These are phyloP conservation scores for Pholiota adiposa DNA, from an alignment of 1,284 basidiomycete species.

Conservation along the genomic window DNA sequence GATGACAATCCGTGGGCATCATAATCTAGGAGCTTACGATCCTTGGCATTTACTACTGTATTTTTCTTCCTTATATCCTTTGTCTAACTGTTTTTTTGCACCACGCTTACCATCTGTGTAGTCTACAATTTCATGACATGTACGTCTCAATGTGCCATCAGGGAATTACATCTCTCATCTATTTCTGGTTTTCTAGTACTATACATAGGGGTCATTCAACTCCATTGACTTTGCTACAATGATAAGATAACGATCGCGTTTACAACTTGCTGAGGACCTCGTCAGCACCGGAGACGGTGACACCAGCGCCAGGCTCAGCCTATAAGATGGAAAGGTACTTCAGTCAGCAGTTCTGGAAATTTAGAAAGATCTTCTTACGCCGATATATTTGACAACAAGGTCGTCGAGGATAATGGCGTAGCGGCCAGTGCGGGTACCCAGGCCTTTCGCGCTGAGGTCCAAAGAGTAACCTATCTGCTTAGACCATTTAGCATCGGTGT, in stretches of 20 bases:
- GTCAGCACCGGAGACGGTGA: constrained; percentile 70
- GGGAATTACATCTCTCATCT: not conserved
- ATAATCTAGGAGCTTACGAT: constrained; percentile 18
- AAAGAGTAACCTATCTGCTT: constrained; percentile 60
- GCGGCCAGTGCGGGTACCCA: constrained; percentile 71
- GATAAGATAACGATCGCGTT: not conserved
- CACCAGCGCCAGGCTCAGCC: constrained; percentile 56
- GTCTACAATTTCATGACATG: not conserved
- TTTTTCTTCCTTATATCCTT: constrained; percentile 15
- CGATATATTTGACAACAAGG: constrained; percentile 67
- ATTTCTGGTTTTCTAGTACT: constrained; percentile 3
- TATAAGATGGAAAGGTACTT: constrained; percentile 28
- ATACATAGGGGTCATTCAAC: not conserved
- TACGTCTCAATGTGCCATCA: not conserved
- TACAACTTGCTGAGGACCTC: constrained; percentile 62
- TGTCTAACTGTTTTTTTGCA: constrained; percentile 6
- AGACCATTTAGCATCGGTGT: constrained; percentile 70
- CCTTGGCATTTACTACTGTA: constrained; percentile 15
- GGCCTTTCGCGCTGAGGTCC: constrained; percentile 58
- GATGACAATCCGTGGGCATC: constrained; percentile 63
- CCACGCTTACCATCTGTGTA: not conserved
- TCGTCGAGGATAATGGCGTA: constrained; percentile 77
- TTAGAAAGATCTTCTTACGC: constrained; percentile 41
- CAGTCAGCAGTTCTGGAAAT: constrained; percentile 12
- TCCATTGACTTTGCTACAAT: not conserved